Conservation (phyloP, 2,329 filamentous ascomycete species). For the Xylariaceae sp. region DNA sequence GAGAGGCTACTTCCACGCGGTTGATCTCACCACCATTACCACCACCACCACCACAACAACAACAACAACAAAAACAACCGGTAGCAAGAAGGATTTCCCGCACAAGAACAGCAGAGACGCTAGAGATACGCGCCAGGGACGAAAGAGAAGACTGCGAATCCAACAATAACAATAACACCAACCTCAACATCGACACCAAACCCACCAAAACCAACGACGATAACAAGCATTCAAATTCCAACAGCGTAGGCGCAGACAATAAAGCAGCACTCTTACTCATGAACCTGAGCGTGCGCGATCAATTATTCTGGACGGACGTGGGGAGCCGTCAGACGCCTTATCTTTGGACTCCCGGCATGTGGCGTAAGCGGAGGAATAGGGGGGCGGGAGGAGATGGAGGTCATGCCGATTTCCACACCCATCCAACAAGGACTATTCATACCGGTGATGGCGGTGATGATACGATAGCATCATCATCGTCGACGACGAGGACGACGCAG, state of each 20-base stretch:
- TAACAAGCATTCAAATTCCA: not conserved
- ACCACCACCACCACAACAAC: slow-evolving; percentile 1
- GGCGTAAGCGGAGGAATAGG: not conserved
- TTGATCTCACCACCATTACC: not conserved
- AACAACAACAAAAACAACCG: not conserved
- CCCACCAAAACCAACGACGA: slow-evolving; percentile 12
- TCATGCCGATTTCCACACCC: not conserved
- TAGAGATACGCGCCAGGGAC: not conserved
- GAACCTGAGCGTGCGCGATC: slow-evolving; percentile 41
- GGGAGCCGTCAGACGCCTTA: not conserved
- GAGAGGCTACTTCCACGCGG: not conserved
- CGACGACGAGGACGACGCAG: not conserved
- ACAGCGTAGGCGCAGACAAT: slow-evolving; percentile 33
- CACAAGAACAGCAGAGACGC: not conserved
- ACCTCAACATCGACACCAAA: no score
- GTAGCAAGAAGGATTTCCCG: no score
- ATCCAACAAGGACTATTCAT: no score
- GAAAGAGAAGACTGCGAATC: not conserved
- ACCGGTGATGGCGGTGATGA: no score
- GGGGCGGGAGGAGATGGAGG: not conserved
- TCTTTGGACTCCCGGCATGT: not conserved
- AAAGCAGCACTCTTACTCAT: slow-evolving; percentile 44
- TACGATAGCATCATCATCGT: no score
- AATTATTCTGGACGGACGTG: slow-evolving; percentile 8
- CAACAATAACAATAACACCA: no score